Base-by-base conservation (phyloP, 2,329 filamentous ascomycete genomes). In the Xylariaceae sp. region DNA sequence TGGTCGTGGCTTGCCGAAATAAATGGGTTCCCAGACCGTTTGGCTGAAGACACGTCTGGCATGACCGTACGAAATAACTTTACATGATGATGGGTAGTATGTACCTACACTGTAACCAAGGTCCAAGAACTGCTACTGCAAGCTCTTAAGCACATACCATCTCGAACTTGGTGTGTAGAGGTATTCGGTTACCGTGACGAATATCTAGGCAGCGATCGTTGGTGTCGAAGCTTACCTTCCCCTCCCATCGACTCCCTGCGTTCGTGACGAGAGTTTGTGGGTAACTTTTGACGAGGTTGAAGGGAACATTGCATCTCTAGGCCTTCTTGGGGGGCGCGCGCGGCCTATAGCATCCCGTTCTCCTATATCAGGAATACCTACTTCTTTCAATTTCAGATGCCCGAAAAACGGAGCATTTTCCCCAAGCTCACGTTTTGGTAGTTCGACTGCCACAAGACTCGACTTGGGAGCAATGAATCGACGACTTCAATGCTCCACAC, bases 191-290 rank as follows among this genome's bases (percentile, higher is more conserved):
- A n/a, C 37, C 34, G 37, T 37, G 41, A 42, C 45, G 29, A 41
- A 19, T 19, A 19, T 19, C 51, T 35, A 40, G 50, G 56, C 29
- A 58, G 44, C 48, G 56, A 58, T 56, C 53, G 50, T 51, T 57
- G 49, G 35, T 19, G 8, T 29, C 34, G 27, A 35, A 41, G 45
- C 27, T 48, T 41, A 27, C 7, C 8, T 11, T 9, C 5, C n/a
- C 19, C 32, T 27, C 40, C 41, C 11, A 39, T 37, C 49, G 4
- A 45, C 32, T 11, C 8, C 39, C 11, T 19, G 19, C 19, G 19
- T 19, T 19, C 19, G 19, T 19, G 19, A 19, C 19, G 19, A 19
- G 19, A 19, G 19, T 19, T 19, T 19, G 19, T 19, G 19, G 19
- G 19, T 19, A 19, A 19, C 1, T 19, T 19, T 19, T 19, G 19